phyloP scores from a whole-genome alignment of 768 basidiomycete species.

The Calocera cornea region DNA sequence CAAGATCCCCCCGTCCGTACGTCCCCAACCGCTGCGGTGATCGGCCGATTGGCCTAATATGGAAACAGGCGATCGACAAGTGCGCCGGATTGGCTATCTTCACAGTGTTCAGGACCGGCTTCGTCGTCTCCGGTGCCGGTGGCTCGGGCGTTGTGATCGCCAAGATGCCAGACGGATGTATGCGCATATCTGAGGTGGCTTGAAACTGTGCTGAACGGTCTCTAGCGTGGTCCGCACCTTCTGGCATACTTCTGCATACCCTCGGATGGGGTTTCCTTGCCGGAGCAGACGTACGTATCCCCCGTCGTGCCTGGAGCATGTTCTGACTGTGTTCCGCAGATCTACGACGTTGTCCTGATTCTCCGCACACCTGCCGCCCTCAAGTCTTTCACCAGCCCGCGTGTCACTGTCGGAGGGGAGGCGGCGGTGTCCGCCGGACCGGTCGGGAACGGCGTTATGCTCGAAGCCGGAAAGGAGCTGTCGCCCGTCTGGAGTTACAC shows the following conservation, averaged over 20 bases:
- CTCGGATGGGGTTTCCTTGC: slow-evolving; percentile 8
- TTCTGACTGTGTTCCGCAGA: not conserved
- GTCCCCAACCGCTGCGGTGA: not conserved
- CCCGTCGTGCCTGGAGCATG: not conserved
- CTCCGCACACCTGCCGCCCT: not conserved
- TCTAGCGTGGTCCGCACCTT: slow-evolving; percentile 5
- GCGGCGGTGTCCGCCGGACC: slow-evolving; percentile 5
- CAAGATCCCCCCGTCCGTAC: not conserved
- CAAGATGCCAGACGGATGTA: slow-evolving; percentile 2
- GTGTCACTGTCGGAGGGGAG: slow-evolving; percentile 4
- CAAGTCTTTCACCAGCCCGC: slow-evolving; percentile 4
- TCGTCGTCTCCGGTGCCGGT: slow-evolving; percentile 5
- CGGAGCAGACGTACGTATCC: not conserved
- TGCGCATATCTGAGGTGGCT: not conserved
- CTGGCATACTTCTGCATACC: slow-evolving; percentile 5
- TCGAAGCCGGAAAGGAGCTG: not conserved
- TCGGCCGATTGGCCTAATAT: not conserved
- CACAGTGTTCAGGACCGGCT: slow-evolving; percentile 7
- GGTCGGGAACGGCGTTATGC: not conserved
- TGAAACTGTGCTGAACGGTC: not conserved
- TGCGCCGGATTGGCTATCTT: slow-evolving; percentile 3
- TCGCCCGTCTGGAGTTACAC: not conserved
- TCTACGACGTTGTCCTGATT: slow-evolving; percentile 8
- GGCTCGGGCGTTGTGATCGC: slow-evolving; percentile 8
- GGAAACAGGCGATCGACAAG: not conserved